These are phyloP conservation scores for Symbiodinium natans DNA, from an alignment of 73 alveolate species.

Conservation along the genomic window DNA sequence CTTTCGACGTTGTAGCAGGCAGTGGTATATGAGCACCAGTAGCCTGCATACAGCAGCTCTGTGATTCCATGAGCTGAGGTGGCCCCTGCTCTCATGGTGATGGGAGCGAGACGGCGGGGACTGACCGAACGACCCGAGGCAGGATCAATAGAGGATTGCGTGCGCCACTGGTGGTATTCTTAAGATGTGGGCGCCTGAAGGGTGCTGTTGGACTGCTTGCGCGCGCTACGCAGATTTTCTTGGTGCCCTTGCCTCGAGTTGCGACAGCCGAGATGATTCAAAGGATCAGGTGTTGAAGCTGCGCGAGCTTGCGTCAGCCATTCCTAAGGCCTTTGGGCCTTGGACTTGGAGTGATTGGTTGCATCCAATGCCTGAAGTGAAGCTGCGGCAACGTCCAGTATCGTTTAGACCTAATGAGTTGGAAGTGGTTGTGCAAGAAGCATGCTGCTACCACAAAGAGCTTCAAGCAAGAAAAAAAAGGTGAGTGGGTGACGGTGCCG, in stretches of 20 bases:
- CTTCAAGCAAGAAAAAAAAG: neutral
- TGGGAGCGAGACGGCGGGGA: conserved; percentile 52
- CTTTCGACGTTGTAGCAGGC: no score
- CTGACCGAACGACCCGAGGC: conserved; percentile 50
- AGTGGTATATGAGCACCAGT: no score
- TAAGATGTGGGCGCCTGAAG: neutral
- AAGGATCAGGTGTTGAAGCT: neutral
- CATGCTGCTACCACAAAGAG: neutral
- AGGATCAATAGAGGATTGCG: neutral
- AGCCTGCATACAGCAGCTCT: neutral
- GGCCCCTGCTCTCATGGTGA: conserved; percentile 69
- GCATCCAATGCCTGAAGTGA: conserved; percentile 65
- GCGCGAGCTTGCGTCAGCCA: neutral
- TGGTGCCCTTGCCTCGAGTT: conserved; percentile 14
- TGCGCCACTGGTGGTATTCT: neutral
- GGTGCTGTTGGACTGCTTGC: conserved; percentile 33
- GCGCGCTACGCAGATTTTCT: conserved; percentile 42
- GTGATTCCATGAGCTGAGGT: neutral
- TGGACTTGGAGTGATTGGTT: conserved; percentile 65
- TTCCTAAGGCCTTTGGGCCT: conserved; percentile 62
- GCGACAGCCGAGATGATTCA: neutral
- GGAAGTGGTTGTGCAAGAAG: conserved; percentile 7
- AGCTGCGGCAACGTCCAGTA: neutral
- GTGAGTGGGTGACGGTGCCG: neutral
- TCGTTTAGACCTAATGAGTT: neutral